phyloP scores from a whole-genome alignment of 305 asterid genomes.

The Solanum hybrid region DNA sequence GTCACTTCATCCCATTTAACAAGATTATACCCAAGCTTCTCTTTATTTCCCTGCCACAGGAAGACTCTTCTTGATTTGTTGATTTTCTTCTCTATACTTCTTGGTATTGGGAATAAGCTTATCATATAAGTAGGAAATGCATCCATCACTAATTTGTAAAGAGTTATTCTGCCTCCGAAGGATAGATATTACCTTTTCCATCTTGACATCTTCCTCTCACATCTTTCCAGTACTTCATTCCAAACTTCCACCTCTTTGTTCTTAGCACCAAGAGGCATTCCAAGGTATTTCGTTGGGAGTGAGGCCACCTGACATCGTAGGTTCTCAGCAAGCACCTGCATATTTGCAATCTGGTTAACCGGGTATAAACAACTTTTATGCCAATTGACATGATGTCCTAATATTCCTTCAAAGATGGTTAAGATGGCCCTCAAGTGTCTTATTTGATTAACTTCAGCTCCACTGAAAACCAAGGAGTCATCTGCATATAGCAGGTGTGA shows the following conservation, averaged over 20 bases:
- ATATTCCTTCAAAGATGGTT: not conserved
- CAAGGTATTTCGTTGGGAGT: not conserved
- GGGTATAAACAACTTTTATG: not conserved
- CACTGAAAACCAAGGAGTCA: not conserved
- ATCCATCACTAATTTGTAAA: not conserved
- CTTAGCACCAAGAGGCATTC: not conserved
- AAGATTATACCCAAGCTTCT: not conserved
- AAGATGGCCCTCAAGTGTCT: not conserved
- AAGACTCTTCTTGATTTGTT: not conserved
- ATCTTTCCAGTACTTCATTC: not conserved
- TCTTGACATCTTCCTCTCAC: not conserved
- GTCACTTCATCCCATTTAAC: not conserved
- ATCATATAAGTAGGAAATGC: not conserved
- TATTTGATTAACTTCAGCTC: not conserved
- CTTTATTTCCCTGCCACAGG: not conserved
- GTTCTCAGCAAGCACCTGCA: not conserved
- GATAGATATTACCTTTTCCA: not conserved
- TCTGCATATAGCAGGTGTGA: not conserved
- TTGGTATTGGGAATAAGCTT: not conserved
- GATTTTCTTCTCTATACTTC: not conserved
- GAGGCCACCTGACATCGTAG: not conserved
- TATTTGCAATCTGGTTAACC: not conserved
- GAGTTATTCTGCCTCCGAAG: not conserved
- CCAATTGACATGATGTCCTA: not conserved
- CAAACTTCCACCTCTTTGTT: not conserved